Evolutionary conservation across 1,284 basidiomycete genomes (phyloP).

Genomic region (Coniferiporia sulphurascens): DNA sequence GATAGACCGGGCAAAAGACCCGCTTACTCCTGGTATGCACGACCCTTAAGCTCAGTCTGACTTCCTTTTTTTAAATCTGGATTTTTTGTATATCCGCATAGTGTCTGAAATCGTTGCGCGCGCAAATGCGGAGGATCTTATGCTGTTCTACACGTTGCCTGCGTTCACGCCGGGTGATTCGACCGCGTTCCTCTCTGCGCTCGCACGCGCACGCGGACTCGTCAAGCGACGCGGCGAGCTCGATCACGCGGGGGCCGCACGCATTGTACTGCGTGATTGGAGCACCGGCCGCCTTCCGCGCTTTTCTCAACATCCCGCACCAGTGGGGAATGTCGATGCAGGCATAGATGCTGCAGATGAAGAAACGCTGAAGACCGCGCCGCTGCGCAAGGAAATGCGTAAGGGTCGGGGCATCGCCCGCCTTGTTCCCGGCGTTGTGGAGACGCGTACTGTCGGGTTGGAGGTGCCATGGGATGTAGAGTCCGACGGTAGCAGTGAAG

Average conservation of each 20-base stretch:
- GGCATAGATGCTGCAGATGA: constrained; percentile 45
- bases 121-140: constrained; percentile 77
- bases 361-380: constrained; percentile 37
- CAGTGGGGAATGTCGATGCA: constrained; percentile 21
- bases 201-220: constrained; percentile 77
- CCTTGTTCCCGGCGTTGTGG: constrained; percentile 46
- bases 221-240: constrained; percentile 81
- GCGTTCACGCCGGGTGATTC: constrained; percentile 72
- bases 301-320: constrained; percentile 57
- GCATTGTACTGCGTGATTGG: constrained; percentile 89
- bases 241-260: constrained; percentile 78
- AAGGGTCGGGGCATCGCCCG: constrained; percentile 56
- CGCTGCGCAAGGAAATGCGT: constrained; percentile 54
- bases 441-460: constrained; percentile 49
- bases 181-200: constrained; percentile 73
- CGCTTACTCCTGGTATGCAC: constrained; percentile 64
- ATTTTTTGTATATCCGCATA: constrained; percentile 26
- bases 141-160: constrained; percentile 86
- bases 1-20: constrained; percentile 87
- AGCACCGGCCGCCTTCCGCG: constrained; percentile 74
- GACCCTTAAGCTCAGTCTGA: background rate
- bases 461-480: constrained; percentile 49
- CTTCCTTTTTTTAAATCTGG: constrained; percentile 1
- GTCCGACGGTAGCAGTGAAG: constrained; percentile 25
- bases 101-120: constrained; percentile 73